Conservation (phyloP, 352 stramenopile genomes). For the Pythium grandisporangium region DNA sequence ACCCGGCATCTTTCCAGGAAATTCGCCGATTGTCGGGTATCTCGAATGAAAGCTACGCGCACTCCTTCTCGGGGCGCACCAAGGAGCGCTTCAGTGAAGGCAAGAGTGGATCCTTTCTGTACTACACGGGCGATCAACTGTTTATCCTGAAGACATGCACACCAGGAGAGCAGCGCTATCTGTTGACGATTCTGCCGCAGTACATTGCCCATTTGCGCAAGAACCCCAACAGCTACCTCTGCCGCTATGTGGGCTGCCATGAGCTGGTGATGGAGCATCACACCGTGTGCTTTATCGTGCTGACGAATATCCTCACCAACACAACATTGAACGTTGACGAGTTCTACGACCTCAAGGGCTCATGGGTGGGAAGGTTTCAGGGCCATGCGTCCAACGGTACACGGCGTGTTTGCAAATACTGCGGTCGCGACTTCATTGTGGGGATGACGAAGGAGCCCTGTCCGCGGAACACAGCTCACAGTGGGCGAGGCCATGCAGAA, state of each 20-base stretch:
- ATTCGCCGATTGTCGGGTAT: slow-evolving; percentile 79
- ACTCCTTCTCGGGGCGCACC: slow-evolving; percentile 70
- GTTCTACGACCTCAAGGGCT: slow-evolving; percentile 86
- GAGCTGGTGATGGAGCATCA: slow-evolving; percentile 83
- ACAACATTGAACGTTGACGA: slow-evolving; percentile 78
- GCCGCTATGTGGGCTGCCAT: slow-evolving; percentile 84
- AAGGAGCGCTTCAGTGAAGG: slow-evolving; percentile 85
- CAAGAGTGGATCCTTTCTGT: slow-evolving; percentile 86
- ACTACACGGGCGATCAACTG: slow-evolving; percentile 82
- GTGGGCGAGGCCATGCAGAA: slow-evolving; percentile 63
- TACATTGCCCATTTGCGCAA: slow-evolving; percentile 75
- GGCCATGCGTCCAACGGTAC: slow-evolving; percentile 50
- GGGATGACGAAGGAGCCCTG: slow-evolving; percentile 78
- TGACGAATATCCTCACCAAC: slow-evolving; percentile 87
- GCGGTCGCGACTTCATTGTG: slow-evolving; percentile 79
- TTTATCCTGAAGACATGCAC: slow-evolving; percentile 89
- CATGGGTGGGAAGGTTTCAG: slow-evolving; percentile 81
- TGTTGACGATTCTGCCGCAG: slow-evolving; percentile 82
- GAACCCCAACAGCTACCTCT: slow-evolving; percentile 84
- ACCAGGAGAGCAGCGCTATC: slow-evolving; percentile 67
- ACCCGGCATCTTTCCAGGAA: slow-evolving; percentile 70
- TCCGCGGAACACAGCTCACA: slow-evolving; percentile 43
- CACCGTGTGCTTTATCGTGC: slow-evolving; percentile 81
- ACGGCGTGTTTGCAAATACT: slow-evolving; percentile 82
- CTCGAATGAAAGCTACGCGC: slow-evolving; percentile 57